A percentile compares a stretch with the other conserved stretches of the same genome.
Conservation (phyloP, 345 rosid species). For the Salix suchowensis region DNA sequence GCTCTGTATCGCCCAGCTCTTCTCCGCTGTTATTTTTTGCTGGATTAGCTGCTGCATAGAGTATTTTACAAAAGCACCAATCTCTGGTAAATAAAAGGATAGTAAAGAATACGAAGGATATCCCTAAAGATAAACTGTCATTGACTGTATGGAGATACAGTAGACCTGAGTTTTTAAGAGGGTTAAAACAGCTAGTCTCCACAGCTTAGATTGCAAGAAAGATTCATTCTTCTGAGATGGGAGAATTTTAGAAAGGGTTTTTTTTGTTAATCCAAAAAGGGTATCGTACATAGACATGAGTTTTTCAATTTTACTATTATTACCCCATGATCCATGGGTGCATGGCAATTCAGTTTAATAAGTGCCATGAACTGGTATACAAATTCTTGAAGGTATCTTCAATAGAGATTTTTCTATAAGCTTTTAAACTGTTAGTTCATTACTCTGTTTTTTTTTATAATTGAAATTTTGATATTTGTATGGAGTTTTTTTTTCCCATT, state of each 20-base stretch:
- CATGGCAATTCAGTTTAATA: background rate
- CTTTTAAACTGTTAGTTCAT: too few relatives aligned
- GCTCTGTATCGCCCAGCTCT: background rate
- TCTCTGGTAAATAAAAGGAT: background rate
- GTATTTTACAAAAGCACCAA: background rate
- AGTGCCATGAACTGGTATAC: background rate
- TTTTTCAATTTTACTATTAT: background rate
- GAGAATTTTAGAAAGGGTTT: background rate
- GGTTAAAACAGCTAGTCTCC: background rate
- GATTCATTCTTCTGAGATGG: background rate
- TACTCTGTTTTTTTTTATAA: too few relatives aligned
- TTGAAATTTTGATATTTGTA: too few relatives aligned
- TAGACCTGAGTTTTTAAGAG: background rate
- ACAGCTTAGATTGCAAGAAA: background rate
- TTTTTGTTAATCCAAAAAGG: background rate
- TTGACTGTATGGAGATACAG: background rate
- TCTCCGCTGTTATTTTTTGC: background rate
- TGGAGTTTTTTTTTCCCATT: background rate
- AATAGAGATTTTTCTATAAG: background rate
- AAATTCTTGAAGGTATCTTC: background rate
- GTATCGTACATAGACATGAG: background rate
- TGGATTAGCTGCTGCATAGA: background rate
- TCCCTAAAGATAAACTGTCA: background rate
- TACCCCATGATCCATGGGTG: background rate
- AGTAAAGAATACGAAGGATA: background rate